Evolutionary conservation across 805 yeast species (phyloP).

Genomic region (Starmerella riodocensis): DNA sequence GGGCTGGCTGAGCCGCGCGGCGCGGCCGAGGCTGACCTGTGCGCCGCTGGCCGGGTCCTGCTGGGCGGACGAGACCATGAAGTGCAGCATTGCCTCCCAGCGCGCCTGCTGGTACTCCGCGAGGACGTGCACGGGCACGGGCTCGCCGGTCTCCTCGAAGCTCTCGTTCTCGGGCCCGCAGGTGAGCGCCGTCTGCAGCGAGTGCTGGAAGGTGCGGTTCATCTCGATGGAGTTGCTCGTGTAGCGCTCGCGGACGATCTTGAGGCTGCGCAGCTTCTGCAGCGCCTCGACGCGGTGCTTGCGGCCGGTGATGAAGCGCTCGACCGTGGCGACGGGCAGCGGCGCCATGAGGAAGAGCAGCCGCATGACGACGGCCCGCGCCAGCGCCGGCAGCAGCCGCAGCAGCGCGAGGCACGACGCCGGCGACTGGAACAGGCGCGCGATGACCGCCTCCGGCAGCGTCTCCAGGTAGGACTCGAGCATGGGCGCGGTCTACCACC

Average conservation of each 20-base stretch:
- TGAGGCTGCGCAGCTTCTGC: slow-evolving; percentile 60
- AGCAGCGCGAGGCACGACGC: slow-evolving; percentile 93
- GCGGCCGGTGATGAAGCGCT: slow-evolving; percentile 56
- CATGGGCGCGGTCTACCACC: no score
- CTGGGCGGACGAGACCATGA: slow-evolving; percentile 77
- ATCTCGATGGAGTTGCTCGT: slow-evolving; percentile 38
- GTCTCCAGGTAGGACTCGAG: slow-evolving; percentile 79
- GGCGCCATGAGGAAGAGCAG: slow-evolving; percentile 73
- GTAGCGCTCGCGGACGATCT: slow-evolving; percentile 50
- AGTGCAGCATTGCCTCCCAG: slow-evolving; percentile 93
- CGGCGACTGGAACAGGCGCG: slow-evolving; percentile 70
- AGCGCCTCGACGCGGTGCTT: slow-evolving; percentile 53
- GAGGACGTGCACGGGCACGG: slow-evolving; percentile 35
- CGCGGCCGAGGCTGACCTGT: not conserved
- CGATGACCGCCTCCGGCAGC: slow-evolving; percentile 74
- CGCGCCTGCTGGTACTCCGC: slow-evolving; percentile 70
- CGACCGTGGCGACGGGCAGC: slow-evolving; percentile 51
- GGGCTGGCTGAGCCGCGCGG: slow-evolving; percentile 7
- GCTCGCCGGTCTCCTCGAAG: slow-evolving; percentile 56
- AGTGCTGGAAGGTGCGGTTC: slow-evolving; percentile 60
- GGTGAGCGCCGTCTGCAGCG: slow-evolving; percentile 70
- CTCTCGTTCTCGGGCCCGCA: slow-evolving; percentile 57
- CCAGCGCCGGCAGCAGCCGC: slow-evolving; percentile 74
- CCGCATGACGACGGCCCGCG: slow-evolving; percentile 77
- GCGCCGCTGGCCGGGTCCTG: slow-evolving; percentile 32